These are phyloP conservation scores for Apiospora koreana DNA, from an alignment of 2,329 filamentous ascomycete genomes.

Conservation along the genomic window DNA sequence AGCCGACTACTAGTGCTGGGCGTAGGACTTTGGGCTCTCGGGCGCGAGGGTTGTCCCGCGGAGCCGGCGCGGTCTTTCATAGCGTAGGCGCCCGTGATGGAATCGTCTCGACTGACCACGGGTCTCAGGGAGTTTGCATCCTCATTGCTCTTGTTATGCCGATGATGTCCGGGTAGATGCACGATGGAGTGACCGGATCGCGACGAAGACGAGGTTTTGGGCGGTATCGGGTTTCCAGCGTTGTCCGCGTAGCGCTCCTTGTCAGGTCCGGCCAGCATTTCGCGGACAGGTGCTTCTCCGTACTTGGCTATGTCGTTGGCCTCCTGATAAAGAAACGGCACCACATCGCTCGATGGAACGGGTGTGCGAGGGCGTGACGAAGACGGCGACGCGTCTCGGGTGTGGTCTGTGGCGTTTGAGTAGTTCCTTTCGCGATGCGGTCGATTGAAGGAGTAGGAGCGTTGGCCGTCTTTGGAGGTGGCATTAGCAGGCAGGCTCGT, in stretches of 20 bases:
- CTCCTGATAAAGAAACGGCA: constrained; percentile 96
- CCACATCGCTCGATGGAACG: constrained; percentile 86
- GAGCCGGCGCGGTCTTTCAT: constrained; percentile 56
- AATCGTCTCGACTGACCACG: constrained; percentile 75
- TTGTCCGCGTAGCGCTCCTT: constrained; percentile 64
- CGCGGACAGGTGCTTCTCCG: constrained; percentile 75
- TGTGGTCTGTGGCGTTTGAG: constrained; percentile 74
- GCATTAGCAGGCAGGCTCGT: constrained; percentile 58
- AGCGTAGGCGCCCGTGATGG: constrained; percentile 49
- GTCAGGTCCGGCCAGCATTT: constrained; percentile 68
- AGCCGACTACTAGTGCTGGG: constrained; percentile 69
- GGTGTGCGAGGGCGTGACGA: constrained; percentile 82
- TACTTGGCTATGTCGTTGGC: constrained; percentile 75
- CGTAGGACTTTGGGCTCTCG: constrained; percentile 78
- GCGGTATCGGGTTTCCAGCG: constrained; percentile 48
- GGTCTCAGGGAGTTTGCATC: constrained; percentile 68
- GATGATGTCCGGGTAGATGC: constrained; percentile 64
- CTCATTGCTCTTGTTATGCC: constrained; percentile 72
- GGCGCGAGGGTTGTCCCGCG: constrained; percentile 35
- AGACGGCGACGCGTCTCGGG: constrained; percentile 72
- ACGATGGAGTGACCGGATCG: constrained; percentile 62
- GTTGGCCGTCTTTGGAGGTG: constrained; percentile 38
- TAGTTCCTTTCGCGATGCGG: constrained; percentile 76
- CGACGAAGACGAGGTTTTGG: constrained; percentile 64
- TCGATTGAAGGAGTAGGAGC: constrained; percentile 62